phyloP scores from a whole-genome alignment of 2,329 filamentous ascomycete species.

The Alternaria alternata region DNA sequence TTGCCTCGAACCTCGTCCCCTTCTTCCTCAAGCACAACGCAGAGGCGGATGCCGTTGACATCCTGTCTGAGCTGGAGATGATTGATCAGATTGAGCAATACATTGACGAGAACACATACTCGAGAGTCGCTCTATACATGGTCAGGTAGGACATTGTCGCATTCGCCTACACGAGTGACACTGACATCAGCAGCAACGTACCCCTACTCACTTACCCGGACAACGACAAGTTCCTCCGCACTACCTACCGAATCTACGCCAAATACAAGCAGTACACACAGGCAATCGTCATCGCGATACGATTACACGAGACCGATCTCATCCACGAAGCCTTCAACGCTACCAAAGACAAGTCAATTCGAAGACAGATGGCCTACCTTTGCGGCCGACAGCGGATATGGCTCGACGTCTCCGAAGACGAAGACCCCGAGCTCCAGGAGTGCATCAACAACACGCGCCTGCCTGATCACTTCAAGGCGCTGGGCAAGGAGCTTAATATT shows the following conservation, averaged over 20 bases:
- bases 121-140: slow-evolving; percentile 95
- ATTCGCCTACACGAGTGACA: background rate
- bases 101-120: slow-evolving; percentile 92
- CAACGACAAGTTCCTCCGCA: slow-evolving; percentile 92
- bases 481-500: slow-evolving; percentile 96
- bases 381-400: slow-evolving; percentile 91
- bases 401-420: slow-evolving; percentile 74
- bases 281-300: slow-evolving; percentile 92
- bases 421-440: slow-evolving; percentile 78
- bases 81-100: slow-evolving; percentile 90
- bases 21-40: slow-evolving; percentile 97
- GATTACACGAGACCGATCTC: slow-evolving; percentile 84
- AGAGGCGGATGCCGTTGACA: slow-evolving; percentile 95
- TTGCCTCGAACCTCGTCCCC: slow-evolving; percentile 85
- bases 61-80: slow-evolving; percentile 96
- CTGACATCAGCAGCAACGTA: slow-evolving; percentile 74
- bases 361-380: slow-evolving; percentile 94
- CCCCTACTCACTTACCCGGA: slow-evolving; percentile 97
- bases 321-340: slow-evolving; percentile 84
- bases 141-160: slow-evolving; percentile 66
- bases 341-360: slow-evolving; percentile 80
- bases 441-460: slow-evolving; percentile 88
- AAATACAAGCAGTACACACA: slow-evolving; percentile 92
- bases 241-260: slow-evolving; percentile 92
- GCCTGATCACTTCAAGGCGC: slow-evolving; percentile 89